phyloP scores from a whole-genome alignment of 2,329 filamentous ascomycete genomes.

The Ceratocystis papillata region DNA sequence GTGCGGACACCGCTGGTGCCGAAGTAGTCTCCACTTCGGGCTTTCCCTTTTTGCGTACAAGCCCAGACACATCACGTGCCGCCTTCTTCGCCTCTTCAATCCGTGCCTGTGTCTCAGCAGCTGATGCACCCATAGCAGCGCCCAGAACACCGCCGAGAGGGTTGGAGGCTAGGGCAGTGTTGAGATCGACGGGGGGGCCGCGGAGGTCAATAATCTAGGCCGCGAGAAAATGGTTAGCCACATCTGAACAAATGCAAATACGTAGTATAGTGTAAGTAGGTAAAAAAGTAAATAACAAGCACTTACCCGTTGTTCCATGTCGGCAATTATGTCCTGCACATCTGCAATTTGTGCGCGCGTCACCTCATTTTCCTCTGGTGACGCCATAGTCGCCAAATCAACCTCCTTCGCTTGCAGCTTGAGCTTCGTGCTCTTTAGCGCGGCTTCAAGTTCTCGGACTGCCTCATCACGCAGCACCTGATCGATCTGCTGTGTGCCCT shows the following conservation, averaged over 20 bases:
- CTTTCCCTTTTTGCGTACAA: constrained; percentile 55
- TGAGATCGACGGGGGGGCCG: constrained; percentile 49
- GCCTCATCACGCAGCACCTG: constrained; percentile 62
- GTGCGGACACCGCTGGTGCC: constrained; percentile 24
- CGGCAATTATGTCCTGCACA: constrained; percentile 64
- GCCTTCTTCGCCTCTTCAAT: constrained; percentile 62
- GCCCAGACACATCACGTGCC: constrained; percentile 61
- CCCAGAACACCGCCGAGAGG: constrained; percentile 50
- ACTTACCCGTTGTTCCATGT: constrained; percentile 65
- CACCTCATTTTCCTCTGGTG: constrained; percentile 56
- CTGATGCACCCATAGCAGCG: constrained; percentile 47
- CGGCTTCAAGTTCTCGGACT: constrained; percentile 58
- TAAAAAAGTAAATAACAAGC: background rate
- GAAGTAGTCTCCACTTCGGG: constrained; percentile 23
- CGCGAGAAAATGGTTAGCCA: too few species aligned
- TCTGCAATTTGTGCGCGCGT: constrained; percentile 54
- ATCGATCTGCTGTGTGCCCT: constrained; percentile 46
- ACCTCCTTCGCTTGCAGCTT: constrained; percentile 62
- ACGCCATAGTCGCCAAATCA: constrained; percentile 50
- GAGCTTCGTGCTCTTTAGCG: constrained; percentile 60
- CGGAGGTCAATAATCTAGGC: constrained; percentile 56
- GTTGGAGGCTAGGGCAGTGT: constrained; percentile 43
- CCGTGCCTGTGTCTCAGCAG: constrained; percentile 49
- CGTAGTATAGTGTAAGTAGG: background rate
- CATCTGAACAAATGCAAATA: background rate